Evolutionary conservation across 148 eudicot genomes (phyloP).

Genomic region (Selenicereus undatus): DNA sequence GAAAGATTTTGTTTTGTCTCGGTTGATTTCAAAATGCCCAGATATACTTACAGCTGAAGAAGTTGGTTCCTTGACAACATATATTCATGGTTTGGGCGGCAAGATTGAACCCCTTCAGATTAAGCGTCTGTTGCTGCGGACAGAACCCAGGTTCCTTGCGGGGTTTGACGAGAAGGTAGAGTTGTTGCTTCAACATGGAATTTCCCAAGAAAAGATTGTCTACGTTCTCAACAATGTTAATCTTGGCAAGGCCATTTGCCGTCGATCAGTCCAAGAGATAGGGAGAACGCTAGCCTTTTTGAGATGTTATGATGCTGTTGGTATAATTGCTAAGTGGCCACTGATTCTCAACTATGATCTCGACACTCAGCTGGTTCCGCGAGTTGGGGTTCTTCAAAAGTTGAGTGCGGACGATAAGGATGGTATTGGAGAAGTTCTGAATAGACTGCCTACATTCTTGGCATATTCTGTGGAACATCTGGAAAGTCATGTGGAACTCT

Average conservation of each 20-base stretch:
- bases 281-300: constrained; percentile 53
- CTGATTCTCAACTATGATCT: constrained; percentile 67
- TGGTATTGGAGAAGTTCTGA: constrained; percentile 50
- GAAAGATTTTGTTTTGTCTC: constrained; percentile 36
- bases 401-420: constrained; percentile 65
- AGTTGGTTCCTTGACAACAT: constrained; percentile 43
- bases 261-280: constrained; percentile 59
- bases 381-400: constrained; percentile 58
- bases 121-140: constrained; percentile 46
- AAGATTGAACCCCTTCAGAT: constrained; percentile 53
- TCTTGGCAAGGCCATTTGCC: constrained; percentile 65
- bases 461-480: constrained; percentile 63
- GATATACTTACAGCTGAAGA: constrained; percentile 54
- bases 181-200: constrained; percentile 49
- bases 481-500: constrained; percentile 67
- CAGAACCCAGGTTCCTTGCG: constrained; percentile 45
- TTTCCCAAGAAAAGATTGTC: constrained; percentile 58
- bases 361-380: constrained; percentile 62
- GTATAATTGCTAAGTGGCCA: constrained; percentile 67
- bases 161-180: constrained; percentile 63
- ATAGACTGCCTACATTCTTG: constrained; percentile 64
- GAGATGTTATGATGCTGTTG: constrained; percentile 57
- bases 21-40: constrained; percentile 54
- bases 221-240: constrained; percentile 72
- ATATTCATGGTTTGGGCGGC: constrained; percentile 34